Base-by-base conservation (phyloP, 1,284 basidiomycete genomes). In the Boletus sp. region DNA sequence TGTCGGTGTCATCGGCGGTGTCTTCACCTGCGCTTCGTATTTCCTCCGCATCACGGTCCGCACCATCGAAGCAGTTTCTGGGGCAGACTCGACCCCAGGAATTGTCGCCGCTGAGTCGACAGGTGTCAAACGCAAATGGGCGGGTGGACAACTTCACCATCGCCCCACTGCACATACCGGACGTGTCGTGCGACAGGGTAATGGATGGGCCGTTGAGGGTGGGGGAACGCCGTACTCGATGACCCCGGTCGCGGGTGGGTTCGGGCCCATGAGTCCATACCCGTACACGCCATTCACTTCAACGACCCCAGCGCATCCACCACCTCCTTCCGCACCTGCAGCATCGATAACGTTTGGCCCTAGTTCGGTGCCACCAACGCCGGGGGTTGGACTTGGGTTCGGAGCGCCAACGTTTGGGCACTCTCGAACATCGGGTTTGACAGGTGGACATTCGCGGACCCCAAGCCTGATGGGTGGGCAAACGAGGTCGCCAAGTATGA, bases 1-100 rank as follows among this genome's bases (percentile, higher is more conserved):
- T 54, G 81, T 84, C 19, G 88, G 88, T 19, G 86, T 91, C 44
- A 71, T 91, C n/a, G 88, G 88, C 6, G 88, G 88, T 7, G 77
- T 89, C 26, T 90, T 90, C 67, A 84, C 87, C 19, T 90, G 88
- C 66, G 80, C 82, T 61, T 79, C 82, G 35, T 91, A 88, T 67
- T 84, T 84, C 34, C 77, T 90, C 53, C 79, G 81, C 36, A 74
- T 88, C 48, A 80, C 78, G 19, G 73, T 76, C 13, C 80, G 80
- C 42, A 81, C 85, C 3, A 75, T 84, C 41, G 78, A 81, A 50
- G 81, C 80, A 17, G 83, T 88, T 26, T 75, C 78, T 1, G 88
- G 85, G 3, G 72, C 75, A 8, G 81, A 84, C 58, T 71, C 76
- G 40, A 59, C 71, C 0, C 69, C 70, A 8, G 82, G 80, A 0